Percentiles rank a stretch among this genome's conserved stretches.
These are phyloP conservation scores for Millerago galiae DNA, from an alignment of 805 yeast species.

Conservation along the genomic window DNA sequence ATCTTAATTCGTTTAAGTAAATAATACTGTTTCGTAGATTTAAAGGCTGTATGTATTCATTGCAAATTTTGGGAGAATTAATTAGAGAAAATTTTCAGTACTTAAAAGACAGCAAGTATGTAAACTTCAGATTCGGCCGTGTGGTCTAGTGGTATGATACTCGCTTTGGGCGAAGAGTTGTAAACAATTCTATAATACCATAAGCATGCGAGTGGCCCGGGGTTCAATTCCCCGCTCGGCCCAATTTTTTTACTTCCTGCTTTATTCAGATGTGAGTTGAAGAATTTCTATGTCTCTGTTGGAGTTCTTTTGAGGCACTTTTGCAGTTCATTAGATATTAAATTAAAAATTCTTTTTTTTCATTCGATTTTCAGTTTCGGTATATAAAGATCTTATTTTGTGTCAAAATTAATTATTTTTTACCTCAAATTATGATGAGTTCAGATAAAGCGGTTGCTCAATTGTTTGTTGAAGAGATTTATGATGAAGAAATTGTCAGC, in stretches of 20 bases:
- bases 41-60: no score
- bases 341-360: no score
- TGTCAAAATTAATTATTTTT: neutral
- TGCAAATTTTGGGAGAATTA: no score
- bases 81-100: no score
- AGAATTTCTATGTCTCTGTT: no score
- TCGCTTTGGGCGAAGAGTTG: conserved; percentile 27
- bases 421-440: neutral
- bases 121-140: conserved; percentile 17
- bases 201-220: conserved; percentile 28
- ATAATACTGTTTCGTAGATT: no score
- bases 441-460: neutral
- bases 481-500: neutral
- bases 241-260: conserved; percentile 15
- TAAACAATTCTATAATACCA: conserved; percentile 10
- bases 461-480: neutral
- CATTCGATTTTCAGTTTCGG: neutral
- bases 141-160: conserved; percentile 30
- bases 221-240: conserved; percentile 30
- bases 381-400: neutral
- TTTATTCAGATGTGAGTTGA: no score
- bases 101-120: neutral
- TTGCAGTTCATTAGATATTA: no score
- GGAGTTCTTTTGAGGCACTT: no score
- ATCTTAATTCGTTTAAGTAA: no score